Base-by-base conservation (phyloP, 371 early-diverging fungal species). In the Nematocida ironsii region DNA sequence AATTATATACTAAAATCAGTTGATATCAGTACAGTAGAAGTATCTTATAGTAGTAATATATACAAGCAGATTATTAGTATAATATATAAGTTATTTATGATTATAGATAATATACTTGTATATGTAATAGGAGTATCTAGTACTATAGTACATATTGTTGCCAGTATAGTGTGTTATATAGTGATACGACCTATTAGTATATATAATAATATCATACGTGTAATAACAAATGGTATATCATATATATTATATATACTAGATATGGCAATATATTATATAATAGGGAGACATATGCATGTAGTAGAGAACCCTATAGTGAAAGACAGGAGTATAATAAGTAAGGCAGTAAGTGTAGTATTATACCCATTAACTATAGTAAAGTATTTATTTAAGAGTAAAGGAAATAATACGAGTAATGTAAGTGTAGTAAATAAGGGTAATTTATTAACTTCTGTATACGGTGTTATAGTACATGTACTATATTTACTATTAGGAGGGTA, bases 401-500 rank as follows among this genome's bases (percentile, higher is more conserved):
- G 11, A 2, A 39, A 6, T 7, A 42, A 42, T 0, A 13, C 42
- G 0, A 5, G 44, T 64, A 39, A 9, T 64, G 44, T n/a, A 64
- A 11, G 3, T 27, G 27, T 33, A 42, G 18, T 7, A 6, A 64
- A 13, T 23, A 45, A 7, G 27, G 64, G 64, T 3, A 64, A 64
- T 45, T 6, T 23, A n/a, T 42, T 64, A 45, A 64, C 64, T 13
- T 11, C 45, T 42, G 13, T 64, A n/a, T 64, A 64, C 42, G 64
- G 64, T 33, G 1, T 64, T 33, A 13, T 64, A 13, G 23, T 64
- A 44, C 27, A 64, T 23, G 42, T 48, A 33, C n/a, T 45, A 7
- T 18, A 33, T 13, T 33, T 45, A 42, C 64, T 64, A 42, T 64
- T 64, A 13, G 33, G 44, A 16, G 64, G 18, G 42, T 64, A 64